Percentiles rank a stretch among this genome's conserved stretches.
Evolutionary conservation across 176 grass and related monocot genomes (phyloP).

Genomic region (Secale cereale): DNA sequence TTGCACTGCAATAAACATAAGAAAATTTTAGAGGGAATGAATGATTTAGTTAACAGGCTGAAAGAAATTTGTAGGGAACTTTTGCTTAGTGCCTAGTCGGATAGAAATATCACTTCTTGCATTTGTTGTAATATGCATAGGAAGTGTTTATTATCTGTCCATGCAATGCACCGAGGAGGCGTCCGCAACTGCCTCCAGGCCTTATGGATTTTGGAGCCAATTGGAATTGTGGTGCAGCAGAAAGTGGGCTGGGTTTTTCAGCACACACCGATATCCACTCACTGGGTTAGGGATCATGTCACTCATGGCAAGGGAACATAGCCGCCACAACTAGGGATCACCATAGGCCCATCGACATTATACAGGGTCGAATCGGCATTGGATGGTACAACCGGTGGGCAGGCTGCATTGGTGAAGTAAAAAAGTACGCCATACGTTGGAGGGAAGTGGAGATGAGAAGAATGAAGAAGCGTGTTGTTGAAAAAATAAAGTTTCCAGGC

Average conservation of each 20-base stretch:
- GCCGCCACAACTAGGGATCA: neutral
- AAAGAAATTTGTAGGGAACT: neutral
- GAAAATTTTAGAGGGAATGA: neutral
- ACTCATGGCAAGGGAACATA: neutral
- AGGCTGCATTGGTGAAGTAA: neutral
- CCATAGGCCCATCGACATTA: neutral
- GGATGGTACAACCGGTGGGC: neutral
- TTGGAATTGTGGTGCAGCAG: neutral
- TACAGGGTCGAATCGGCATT: neutral
- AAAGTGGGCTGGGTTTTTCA: neutral
- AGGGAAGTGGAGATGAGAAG: neutral
- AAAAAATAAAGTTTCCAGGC: too few species aligned
- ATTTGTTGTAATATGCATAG: neutral
- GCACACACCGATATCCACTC: neutral
- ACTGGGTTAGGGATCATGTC: neutral
- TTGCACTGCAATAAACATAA: conserved; percentile 44
- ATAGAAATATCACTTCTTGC: neutral
- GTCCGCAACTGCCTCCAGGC: too few species aligned
- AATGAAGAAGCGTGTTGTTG: neutral
- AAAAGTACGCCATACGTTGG: neutral
- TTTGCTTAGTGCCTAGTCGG: neutral
- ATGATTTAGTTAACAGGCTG: neutral
- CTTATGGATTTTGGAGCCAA: neutral
- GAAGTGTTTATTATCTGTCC: neutral
- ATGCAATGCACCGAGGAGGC: too few species aligned